Percentiles rank a stretch among this genome's conserved stretches.
phyloP scores from a whole-genome alignment of 192 early-diverging fungal genomes.

The Phycomyces nitens region DNA sequence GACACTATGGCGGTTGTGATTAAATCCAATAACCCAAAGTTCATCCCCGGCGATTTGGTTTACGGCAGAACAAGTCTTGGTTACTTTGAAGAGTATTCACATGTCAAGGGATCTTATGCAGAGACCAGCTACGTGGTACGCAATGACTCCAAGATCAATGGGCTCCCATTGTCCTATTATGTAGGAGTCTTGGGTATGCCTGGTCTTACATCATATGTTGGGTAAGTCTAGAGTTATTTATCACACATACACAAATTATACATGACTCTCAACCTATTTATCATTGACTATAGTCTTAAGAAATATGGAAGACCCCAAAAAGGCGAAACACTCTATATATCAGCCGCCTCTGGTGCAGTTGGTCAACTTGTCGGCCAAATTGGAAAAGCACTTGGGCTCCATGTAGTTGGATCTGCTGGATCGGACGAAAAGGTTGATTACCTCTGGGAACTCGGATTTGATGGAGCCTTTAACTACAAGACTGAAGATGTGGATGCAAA shows the following conservation, averaged over 20 bases:
- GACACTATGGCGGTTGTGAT: constrained; percentile 64
- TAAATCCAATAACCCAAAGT: constrained; percentile 54
- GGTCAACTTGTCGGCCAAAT: constrained; percentile 74
- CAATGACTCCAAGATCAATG: constrained; percentile 38
- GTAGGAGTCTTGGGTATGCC: constrained; percentile 77
- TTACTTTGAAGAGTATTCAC: constrained; percentile 58
- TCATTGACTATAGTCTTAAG: constrained; percentile 35
- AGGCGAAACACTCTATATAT: constrained; percentile 82
- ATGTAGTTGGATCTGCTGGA: constrained; percentile 80
- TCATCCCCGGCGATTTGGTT: constrained; percentile 60
- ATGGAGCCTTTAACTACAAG: constrained; percentile 93
- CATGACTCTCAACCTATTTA: constrained; percentile 10
- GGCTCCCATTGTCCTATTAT: constrained; percentile 52
- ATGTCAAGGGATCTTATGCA: constrained; percentile 32
- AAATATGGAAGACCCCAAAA: constrained; percentile 65
- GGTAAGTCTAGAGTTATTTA: background rate
- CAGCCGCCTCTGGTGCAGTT: constrained; percentile 72
- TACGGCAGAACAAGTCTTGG: constrained; percentile 37
- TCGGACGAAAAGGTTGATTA: constrained; percentile 80
- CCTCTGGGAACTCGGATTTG: constrained; percentile 65
- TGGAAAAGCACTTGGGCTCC: constrained; percentile 67
- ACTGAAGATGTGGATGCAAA: constrained; percentile 49
- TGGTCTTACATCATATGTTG: constrained; percentile 72
- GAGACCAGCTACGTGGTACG: constrained; percentile 28
- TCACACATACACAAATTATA: background rate